Evolutionary conservation across 1,139 yeast genomes (phyloP).

Genomic region (Wickerhamiella infanticola): DNA sequence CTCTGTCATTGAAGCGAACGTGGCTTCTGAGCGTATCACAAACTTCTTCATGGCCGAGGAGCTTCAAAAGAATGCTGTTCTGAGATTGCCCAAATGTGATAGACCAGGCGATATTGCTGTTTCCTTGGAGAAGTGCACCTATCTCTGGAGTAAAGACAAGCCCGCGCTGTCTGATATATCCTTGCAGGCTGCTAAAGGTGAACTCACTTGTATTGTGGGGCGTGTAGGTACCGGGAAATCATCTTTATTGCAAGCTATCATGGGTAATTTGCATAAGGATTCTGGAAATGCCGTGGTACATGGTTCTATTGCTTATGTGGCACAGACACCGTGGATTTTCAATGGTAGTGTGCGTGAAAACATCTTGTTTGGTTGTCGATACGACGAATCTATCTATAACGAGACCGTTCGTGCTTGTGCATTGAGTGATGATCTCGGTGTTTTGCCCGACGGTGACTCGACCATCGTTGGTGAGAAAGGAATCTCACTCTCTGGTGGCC

Average conservation of each 20-base stretch:
- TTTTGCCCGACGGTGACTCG: slow-evolving; percentile 73
- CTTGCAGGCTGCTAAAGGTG: slow-evolving; percentile 60
- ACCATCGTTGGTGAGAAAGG: slow-evolving; percentile 97
- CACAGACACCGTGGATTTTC: slow-evolving; percentile 94
- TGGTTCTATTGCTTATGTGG: slow-evolving; percentile 80
- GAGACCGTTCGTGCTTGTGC: slow-evolving; percentile 83
- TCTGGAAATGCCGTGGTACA: slow-evolving; percentile 59
- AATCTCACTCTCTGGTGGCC: slow-evolving; percentile 91
- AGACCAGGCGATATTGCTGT: slow-evolving; percentile 57
- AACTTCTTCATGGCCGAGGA: slow-evolving; percentile 64
- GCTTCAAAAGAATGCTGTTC: slow-evolving; percentile 65
- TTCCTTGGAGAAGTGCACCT: slow-evolving; percentile 55
- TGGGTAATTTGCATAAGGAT: slow-evolving; percentile 74
- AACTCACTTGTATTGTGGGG: slow-evolving; percentile 78
- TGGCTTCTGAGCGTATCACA: slow-evolving; percentile 63
- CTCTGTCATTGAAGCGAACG: slow-evolving; percentile 76
- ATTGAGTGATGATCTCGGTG: slow-evolving; percentile 57
- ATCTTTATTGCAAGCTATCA: slow-evolving; percentile 62
- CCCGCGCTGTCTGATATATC: slow-evolving; percentile 61
- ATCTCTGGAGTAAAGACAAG: slow-evolving; percentile 75
- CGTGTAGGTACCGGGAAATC: slow-evolving; percentile 90
- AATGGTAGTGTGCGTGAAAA: slow-evolving; percentile 85
- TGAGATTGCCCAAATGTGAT: slow-evolving; percentile 36
- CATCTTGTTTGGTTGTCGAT: slow-evolving; percentile 75
- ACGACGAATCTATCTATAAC: slow-evolving; percentile 64